Evolutionary conservation across 139 green algal genomes (phyloP).

Genomic region (Closterium sp.): DNA sequence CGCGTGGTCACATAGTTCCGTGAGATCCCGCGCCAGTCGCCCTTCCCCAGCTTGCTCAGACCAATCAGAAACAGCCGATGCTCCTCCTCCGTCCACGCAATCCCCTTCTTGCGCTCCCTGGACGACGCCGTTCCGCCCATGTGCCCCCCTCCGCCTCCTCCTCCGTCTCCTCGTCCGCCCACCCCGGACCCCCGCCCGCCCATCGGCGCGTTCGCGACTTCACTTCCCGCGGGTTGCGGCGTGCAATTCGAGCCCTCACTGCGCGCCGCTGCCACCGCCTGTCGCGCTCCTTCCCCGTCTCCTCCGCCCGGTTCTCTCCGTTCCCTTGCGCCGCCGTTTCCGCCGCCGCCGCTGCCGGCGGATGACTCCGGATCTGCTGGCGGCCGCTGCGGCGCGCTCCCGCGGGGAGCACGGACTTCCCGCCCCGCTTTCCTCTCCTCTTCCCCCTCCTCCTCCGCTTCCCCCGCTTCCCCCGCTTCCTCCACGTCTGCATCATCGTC

Average conservation of each 20-base stretch:
- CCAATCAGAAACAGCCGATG: conserved; percentile 77
- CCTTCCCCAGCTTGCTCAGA: conserved; percentile 73
- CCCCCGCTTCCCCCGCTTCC: not conserved
- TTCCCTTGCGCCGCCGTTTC: too few species aligned
- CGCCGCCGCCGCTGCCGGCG: not conserved
- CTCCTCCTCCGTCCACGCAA: conserved; percentile 81
- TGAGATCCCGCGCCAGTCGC: conserved; percentile 82
- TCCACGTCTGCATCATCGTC: not conserved
- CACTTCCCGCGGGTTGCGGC: not conserved
- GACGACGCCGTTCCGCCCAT: not conserved
- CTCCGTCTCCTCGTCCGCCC: not conserved
- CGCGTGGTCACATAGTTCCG: conserved; percentile 68
- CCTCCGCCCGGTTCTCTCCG: too few species aligned
- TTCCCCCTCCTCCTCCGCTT: not conserved
- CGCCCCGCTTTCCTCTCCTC: not conserved
- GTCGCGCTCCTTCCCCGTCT: not conserved
- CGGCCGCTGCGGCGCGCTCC: not conserved
- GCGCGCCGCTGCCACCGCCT: not conserved
- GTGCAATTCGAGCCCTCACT: not conserved
- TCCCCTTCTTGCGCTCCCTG: not conserved
- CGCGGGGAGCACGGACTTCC: not conserved
- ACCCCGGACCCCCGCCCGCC: not conserved
- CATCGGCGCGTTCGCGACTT: not conserved
- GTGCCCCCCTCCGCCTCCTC: not conserved
- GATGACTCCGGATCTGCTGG: not conserved